Evolutionary conservation across 202 grass and related monocot species (phyloP), one percentile per base, ranked within the genome.

Genomic region (Elaeis oleifera): DNA sequence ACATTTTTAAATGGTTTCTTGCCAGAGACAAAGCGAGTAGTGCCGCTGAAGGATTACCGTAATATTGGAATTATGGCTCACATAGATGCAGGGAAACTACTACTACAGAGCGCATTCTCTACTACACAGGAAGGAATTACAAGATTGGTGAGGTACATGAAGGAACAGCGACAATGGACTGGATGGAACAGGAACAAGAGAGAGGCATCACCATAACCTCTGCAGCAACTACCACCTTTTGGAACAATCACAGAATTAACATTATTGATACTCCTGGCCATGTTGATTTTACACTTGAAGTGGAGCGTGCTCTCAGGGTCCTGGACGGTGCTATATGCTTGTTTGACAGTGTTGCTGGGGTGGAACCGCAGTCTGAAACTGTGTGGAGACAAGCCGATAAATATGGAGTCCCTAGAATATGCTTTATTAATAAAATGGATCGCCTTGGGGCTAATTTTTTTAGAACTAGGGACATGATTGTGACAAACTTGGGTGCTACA

Each of bases 41-140:
- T 97, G 36, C 88, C 85, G 66, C 74, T 92, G 65, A 60, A 82
- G 19, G 94, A 97, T 81, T 92, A 97, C 63, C 88, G 94, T 65
- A 92, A 97, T 66, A 97, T 97, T 72, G 94, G 94, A 70, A 97
- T 97, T 71, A 97, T 97, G 94, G 94, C 94, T 19, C 88, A 97
- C 79, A 97, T 92, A 60, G 94, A 97, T 84, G 94, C 94, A 28
- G 94, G 94, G 44, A 97, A 84, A 97, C 94, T 32, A 97, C 94
- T 65, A 97, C 94, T 15, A 97, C 94, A 61, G 94, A 97, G 48
- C 92, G 92, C 15, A 58, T 97, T 80, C 80, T 97, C 18, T 97
- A 89, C 67, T 97, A 97, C 77, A 97, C 88, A 25, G 92, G 92
- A 69, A 91, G 71, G 59, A 97, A 97, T 79, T 97, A 97, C 74